phyloP scores from a whole-genome alignment of 345 rosid species.

The Brassica nigra region DNA sequence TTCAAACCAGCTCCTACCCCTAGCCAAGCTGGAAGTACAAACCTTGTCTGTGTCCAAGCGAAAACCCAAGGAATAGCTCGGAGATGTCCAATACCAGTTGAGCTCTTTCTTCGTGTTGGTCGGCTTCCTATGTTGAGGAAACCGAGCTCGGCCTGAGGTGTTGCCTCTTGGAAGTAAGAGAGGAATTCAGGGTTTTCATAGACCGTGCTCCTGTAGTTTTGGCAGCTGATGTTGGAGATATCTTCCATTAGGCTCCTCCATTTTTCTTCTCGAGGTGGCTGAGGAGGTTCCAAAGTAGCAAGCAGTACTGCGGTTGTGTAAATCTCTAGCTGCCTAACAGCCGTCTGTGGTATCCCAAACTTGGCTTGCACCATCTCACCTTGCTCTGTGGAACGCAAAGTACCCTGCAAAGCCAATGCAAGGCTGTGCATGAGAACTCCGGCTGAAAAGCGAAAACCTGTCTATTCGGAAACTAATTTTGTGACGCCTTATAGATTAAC shows the following conservation, averaged over 20 bases:
- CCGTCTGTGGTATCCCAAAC: slow-evolving; percentile 90
- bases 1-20: slow-evolving; percentile 89
- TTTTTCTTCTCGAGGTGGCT: slow-evolving; percentile 83
- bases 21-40: slow-evolving; percentile 99
- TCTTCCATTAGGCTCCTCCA: slow-evolving; percentile 97
- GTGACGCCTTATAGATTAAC: slow-evolving; percentile 5
- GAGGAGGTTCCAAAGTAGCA: slow-evolving; percentile 84
- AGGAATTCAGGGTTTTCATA: slow-evolving; percentile 92
- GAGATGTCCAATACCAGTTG: slow-evolving; percentile 90
- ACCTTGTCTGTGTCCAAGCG: slow-evolving; percentile 98
- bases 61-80: slow-evolving; percentile 98
- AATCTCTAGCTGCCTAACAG: slow-evolving; percentile 91
- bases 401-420: slow-evolving; percentile 57
- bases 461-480: slow-evolving; percentile 1
- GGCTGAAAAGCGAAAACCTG: slow-evolving; percentile 15
- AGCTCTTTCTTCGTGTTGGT: slow-evolving; percentile 83
- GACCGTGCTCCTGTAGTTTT: slow-evolving; percentile 71
- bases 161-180: slow-evolving; percentile 90
- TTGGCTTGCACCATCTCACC: slow-evolving; percentile 99
- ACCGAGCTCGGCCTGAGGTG: slow-evolving; percentile 97
- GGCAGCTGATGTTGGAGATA: slow-evolving; percentile 80
- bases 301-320: slow-evolving; percentile 96
- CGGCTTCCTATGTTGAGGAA: slow-evolving; percentile 95
- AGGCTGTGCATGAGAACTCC: background rate
- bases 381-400: slow-evolving; percentile 95